Conservation (phyloP, 1,284 basidiomycete genomes). For the Tilletia indica region DNA sequence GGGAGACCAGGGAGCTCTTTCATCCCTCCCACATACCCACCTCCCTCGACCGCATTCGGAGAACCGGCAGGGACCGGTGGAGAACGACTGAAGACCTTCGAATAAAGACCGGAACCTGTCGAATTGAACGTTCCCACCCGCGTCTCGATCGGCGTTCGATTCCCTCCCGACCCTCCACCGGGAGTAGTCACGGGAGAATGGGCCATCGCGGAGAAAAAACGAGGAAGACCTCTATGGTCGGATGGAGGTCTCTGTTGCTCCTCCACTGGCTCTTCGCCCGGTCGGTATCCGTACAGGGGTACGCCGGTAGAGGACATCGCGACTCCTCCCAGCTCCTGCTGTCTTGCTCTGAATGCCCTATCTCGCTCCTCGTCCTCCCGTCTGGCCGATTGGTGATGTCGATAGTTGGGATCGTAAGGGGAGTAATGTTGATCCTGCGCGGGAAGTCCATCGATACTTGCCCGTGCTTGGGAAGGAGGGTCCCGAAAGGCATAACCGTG, state of each 20-base stretch:
- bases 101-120: neutral
- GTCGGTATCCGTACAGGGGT: conserved; percentile 10
- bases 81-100: neutral
- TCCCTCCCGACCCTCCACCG: neutral
- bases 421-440: neutral
- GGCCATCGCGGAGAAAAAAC: neutral
- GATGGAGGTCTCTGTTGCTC: neutral
- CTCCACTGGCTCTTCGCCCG: neutral
- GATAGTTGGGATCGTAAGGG: neutral
- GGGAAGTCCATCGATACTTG: neutral
- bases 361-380: conserved; percentile 9
- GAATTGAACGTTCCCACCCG: neutral
- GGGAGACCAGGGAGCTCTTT: neutral
- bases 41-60: too few relatives aligned
- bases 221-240: neutral
- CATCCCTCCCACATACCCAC: too few relatives aligned
- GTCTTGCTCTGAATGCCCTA: neutral
- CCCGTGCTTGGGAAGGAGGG: neutral
- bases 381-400: neutral
- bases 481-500: conserved; percentile 8
- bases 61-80: neutral
- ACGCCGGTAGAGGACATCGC: neutral
- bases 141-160: neutral
- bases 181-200: neutral
- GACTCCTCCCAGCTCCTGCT: conserved; percentile 8